Conservation (phyloP, 129 eudicot genomes). For the Lactuca saligna region DNA sequence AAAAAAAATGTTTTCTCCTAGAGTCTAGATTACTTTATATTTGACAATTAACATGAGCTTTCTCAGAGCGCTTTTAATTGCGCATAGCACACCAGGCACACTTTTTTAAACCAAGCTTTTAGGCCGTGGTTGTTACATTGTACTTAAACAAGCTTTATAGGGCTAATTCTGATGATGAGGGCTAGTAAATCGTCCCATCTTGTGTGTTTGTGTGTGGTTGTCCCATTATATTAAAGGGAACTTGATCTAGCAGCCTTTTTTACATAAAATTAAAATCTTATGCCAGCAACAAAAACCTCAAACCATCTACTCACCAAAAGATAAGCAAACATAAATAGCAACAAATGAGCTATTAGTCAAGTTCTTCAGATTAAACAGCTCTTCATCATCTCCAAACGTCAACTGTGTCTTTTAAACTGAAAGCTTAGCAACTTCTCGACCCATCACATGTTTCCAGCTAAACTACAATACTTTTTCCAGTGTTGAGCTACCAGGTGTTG, state of each 20-base stretch:
- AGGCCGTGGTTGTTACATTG: too few relatives aligned
- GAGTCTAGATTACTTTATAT: too few relatives aligned
- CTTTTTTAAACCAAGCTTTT: too few relatives aligned
- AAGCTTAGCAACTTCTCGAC: conserved; percentile 4
- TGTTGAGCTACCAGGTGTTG: background rate
- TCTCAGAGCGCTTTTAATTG: too few relatives aligned
- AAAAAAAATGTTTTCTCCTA: too few relatives aligned
- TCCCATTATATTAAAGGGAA: conserved; percentile 3
- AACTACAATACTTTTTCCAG: conserved; percentile 1
- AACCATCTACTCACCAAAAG: background rate
- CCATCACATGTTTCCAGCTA: conserved; percentile 15
- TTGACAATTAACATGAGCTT: too few relatives aligned
- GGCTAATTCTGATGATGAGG: too few relatives aligned
- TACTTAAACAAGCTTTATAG: too few relatives aligned
- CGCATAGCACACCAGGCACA: too few relatives aligned
- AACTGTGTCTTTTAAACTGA: background rate
- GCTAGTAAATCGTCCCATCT: too few relatives aligned
- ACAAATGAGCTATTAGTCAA: conserved; percentile 3
- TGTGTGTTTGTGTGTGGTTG: too few relatives aligned
- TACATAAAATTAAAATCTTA: conserved; percentile 4
- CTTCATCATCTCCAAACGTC: conserved; percentile 2
- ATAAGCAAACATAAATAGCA: background rate
- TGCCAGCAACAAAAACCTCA: conserved; percentile 8
- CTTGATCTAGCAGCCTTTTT: background rate
- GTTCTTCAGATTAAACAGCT: conserved; percentile 13